Evolutionary conservation across 768 basidiomycete genomes (phyloP), one percentile per base, ranked within the genome.

Genomic region (Leccinum aurantiacum): DNA sequence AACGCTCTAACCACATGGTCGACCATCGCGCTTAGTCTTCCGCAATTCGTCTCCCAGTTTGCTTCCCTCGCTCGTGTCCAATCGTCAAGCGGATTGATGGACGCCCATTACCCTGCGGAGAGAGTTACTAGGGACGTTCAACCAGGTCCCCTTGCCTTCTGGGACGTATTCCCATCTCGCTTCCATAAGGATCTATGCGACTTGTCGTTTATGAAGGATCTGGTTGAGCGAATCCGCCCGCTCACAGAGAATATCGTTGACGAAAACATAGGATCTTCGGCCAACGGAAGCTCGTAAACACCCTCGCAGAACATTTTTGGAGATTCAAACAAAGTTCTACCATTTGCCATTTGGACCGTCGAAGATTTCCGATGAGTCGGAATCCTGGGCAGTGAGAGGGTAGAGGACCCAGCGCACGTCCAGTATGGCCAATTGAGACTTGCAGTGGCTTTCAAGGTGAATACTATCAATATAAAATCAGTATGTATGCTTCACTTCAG

Each of bases 111-210:
- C 58, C 63, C 69, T 58, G 63, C 63, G 62, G 70, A 64, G 61
- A 55, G 62, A 63, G 60, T 64, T 22, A 22, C 22, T 22, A 59
- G 59, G 50, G 41, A 14, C 55, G 33, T 64, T 67, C 53, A 55
- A 61, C 60, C 65, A 64, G 61, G 58, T 63, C 53, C 55, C 64
- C 63, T 70, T 67, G 46, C 89, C 89, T 22, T 76, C 74, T 60
- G 84, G 84, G 52, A 74, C 74, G 52, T 89, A 84, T 69, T 84
- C 87, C 0, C 84, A 89, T 76, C 78, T 88, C 50, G 80, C 84
- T n/a, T 89, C 84, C 66, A 77, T 92, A 64, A 88, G 86, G 70
- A 81, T 93, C 49, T 88, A 91, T 69, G 89, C 90, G 22, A 90
- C 82, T 37, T 93, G 91, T 74, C 82, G 90, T 37, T 73, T 93